Evolutionary conservation across 225 moss, liverwort and hornwort genomes (phyloP).

Genomic region (Pseudisothecium myosuroides): DNA sequence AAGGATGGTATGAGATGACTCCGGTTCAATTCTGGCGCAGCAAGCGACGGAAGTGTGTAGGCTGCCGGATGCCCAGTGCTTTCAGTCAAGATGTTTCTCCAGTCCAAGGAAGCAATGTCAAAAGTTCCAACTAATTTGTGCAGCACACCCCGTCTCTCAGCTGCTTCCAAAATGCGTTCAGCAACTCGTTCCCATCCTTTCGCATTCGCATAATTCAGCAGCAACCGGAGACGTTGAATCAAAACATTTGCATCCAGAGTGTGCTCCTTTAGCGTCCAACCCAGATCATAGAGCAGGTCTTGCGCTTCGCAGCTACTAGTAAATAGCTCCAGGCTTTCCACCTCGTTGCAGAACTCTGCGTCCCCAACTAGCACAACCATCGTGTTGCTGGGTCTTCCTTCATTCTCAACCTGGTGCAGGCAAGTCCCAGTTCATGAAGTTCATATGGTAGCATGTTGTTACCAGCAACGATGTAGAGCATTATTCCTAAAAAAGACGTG

Average conservation of each 20-base stretch:
- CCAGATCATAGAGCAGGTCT: conserved; percentile 46
- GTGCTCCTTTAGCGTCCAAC: conserved; percentile 43
- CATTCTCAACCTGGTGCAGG: conserved; percentile 65
- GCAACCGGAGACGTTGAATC: conserved; percentile 14
- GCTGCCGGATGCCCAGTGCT: conserved; percentile 25
- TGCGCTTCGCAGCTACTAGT: conserved; percentile 44
- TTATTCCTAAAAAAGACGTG: background rate
- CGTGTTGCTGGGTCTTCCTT: conserved; percentile 60
- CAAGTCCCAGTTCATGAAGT: background rate
- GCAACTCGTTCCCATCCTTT: conserved; percentile 62
- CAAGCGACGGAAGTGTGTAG: conserved; percentile 24
- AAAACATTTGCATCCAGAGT: conserved; percentile 1
- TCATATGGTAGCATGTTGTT: background rate
- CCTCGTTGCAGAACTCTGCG: conserved; percentile 62
- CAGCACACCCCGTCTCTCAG: conserved; percentile 30
- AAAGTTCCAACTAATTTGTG: conserved; percentile 23
- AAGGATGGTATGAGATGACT: conserved; percentile 27
- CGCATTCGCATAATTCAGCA: conserved; percentile 33
- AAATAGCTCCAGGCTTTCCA: conserved; percentile 46
- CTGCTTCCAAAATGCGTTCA: conserved; percentile 61
- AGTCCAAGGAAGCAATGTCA: conserved; percentile 8
- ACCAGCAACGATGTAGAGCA: background rate
- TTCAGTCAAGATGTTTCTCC: conserved; percentile 29
- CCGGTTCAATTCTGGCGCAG: conserved; percentile 17
- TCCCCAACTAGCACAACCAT: conserved; percentile 73